Percentiles rank a stretch among this genome's conserved stretches.
phyloP scores from a whole-genome alignment of 2,329 filamentous ascomycete genomes.

The Alternaria rosae region DNA sequence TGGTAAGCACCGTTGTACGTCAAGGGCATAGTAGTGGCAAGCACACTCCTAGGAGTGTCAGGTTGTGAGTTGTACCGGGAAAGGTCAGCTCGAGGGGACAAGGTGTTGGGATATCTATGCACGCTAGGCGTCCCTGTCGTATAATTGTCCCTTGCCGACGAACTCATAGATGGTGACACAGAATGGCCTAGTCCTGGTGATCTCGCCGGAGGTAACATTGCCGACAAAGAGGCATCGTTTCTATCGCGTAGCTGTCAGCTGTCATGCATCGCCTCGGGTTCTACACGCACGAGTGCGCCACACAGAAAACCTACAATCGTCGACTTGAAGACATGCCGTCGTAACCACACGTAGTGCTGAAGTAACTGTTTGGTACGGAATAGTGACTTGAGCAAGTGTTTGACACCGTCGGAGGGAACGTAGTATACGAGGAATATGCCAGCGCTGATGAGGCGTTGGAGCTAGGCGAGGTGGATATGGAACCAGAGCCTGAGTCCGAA shows the following conservation, averaged over 20 bases:
- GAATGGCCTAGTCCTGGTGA: constrained; percentile 52
- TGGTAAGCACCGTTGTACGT: constrained; percentile 30
- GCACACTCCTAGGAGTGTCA: constrained; percentile 48
- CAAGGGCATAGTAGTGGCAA: constrained; percentile 43
- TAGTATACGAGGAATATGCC: constrained; percentile 54
- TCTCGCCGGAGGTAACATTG: constrained; percentile 56
- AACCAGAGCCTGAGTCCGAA: constrained; percentile 65
- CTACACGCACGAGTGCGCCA: constrained; percentile 45
- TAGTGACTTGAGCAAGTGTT: constrained; percentile 47
- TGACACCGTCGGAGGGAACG: constrained; percentile 40
- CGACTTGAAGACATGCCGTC: constrained; percentile 50
- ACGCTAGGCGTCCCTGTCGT: constrained; percentile 51
- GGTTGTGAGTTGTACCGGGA: constrained; percentile 45
- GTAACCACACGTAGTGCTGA: constrained; percentile 48
- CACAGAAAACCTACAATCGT: constrained; percentile 55
- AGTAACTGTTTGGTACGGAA: constrained; percentile 46
- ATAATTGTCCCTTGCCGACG: constrained; percentile 55
- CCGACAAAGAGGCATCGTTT: constrained; percentile 56
- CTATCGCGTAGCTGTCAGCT: constrained; percentile 50
- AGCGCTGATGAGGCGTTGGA: constrained; percentile 59
- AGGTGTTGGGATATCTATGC: constrained; percentile 41
- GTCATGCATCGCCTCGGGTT: constrained; percentile 47
- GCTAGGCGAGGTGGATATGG: constrained; percentile 60
- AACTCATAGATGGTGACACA: constrained; percentile 52
- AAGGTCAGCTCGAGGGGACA: constrained; percentile 49